Evolutionary conservation across 257 asterid genomes (phyloP).

Genomic region (Scutellaria minor): DNA sequence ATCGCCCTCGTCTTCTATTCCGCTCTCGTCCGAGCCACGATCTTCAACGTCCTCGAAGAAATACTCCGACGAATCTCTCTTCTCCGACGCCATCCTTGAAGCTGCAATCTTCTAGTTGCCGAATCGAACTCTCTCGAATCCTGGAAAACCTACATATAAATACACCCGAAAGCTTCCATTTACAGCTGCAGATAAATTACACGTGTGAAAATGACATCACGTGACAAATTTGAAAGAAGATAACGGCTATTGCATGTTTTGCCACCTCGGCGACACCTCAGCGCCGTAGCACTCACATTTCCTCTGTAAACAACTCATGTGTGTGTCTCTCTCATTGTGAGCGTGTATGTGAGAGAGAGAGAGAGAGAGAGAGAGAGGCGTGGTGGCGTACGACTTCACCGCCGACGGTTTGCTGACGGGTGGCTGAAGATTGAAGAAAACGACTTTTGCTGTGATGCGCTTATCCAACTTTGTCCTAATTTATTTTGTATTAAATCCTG

Average conservation of each 20-base stretch:
- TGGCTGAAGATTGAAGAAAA: slow-evolving; percentile 20
- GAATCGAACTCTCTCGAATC: slow-evolving; percentile 8
- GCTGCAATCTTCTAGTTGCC: not conserved
- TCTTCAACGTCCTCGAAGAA: slow-evolving; percentile 49
- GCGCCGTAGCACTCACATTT: not conserved
- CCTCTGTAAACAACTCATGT: not conserved
- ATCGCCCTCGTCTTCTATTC: slow-evolving; percentile 43
- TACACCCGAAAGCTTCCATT: not conserved
- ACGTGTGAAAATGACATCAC: not conserved
- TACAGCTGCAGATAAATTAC: not conserved
- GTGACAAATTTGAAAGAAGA: not conserved
- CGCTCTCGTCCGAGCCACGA: slow-evolving; percentile 36
- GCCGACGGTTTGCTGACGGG: slow-evolving; percentile 16
- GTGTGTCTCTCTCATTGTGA: not conserved
- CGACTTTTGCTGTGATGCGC: too few relatives aligned
- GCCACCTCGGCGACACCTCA: not conserved
- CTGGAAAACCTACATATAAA: not conserved
- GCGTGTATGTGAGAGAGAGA: not conserved
- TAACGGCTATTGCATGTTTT: slow-evolving; percentile 28
- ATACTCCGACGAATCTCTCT: slow-evolving; percentile 42
- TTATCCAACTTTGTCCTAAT: too few relatives aligned
- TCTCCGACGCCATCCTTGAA: slow-evolving; percentile 47
- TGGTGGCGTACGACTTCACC: not conserved
- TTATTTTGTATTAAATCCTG: too few relatives aligned
- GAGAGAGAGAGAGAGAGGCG: slow-evolving; percentile 22